Conservation (phyloP, 495 filamentous ascomycete species). For the Durotheca rogersii region DNA sequence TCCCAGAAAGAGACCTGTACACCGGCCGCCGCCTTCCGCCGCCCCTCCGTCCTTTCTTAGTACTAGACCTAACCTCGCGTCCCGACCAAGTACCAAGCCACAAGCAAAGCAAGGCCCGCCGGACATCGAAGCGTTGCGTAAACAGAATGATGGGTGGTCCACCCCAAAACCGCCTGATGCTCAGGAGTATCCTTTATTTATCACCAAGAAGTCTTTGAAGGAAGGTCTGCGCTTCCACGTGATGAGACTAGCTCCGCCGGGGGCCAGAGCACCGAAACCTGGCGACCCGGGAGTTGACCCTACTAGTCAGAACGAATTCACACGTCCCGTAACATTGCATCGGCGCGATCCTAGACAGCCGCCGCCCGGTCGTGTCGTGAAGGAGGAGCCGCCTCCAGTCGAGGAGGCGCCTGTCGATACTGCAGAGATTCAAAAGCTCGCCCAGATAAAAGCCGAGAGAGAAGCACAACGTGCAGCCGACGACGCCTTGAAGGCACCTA, state of each 20-base stretch:
- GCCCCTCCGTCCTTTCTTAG: constrained; percentile 12
- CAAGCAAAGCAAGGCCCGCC: constrained; percentile 13
- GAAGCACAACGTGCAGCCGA: constrained; percentile 81
- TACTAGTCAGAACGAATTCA: constrained; percentile 75
- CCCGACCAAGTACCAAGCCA: constrained; percentile 8
- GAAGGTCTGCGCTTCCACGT: constrained; percentile 85
- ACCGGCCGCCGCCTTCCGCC: constrained; percentile 33
- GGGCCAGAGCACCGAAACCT: constrained; percentile 18
- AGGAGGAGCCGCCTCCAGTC: constrained; percentile 58
- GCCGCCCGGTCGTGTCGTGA: constrained; percentile 52
- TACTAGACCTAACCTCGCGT: neutral
- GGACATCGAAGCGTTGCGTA: constrained; percentile 37
- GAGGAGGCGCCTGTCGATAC: constrained; percentile 55
- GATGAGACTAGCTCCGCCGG: constrained; percentile 61
- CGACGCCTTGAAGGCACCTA: constrained; percentile 83
- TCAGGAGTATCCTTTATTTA: constrained; percentile 70
- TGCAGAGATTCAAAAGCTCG: constrained; percentile 66
- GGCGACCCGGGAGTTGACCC: constrained; percentile 61
- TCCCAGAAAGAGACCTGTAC: constrained; percentile 57
- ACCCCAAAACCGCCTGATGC: constrained; percentile 53
- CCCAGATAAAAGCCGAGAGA: constrained; percentile 65
- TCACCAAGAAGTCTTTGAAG: constrained; percentile 75
- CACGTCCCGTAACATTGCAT: constrained; percentile 81
- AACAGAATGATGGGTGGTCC: constrained; percentile 62
- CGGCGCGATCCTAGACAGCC: constrained; percentile 82